phyloP scores from a whole-genome alignment of 164 flowering plant genomes.

The Tinospora cordifolia region DNA sequence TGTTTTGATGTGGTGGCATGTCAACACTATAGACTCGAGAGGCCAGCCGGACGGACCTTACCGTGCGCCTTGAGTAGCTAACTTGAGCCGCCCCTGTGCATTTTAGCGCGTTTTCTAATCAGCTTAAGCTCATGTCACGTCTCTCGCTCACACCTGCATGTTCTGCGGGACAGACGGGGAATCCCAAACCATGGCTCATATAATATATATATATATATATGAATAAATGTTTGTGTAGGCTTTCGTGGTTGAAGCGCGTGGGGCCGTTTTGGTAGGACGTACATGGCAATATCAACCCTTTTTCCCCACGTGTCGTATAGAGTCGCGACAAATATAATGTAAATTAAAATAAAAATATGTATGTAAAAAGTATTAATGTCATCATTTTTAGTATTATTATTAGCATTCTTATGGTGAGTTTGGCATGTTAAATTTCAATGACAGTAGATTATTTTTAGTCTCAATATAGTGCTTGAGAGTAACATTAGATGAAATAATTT shows the following conservation, averaged over 20 bases:
- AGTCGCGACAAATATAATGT: too few species aligned
- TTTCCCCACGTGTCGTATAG: too few species aligned
- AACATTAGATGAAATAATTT: too few species aligned
- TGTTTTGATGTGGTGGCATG: constrained; percentile 19
- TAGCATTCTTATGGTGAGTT: too few species aligned
- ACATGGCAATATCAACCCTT: too few species aligned
- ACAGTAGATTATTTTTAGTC: too few species aligned
- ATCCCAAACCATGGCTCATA: not conserved
- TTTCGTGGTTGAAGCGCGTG: not conserved
- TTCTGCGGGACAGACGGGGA: not conserved
- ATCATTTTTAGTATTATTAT: too few species aligned
- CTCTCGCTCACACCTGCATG: not conserved
- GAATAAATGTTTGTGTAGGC: too few species aligned
- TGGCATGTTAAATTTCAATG: too few species aligned
- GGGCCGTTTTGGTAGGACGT: not conserved
- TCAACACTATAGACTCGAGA: constrained; percentile 3
- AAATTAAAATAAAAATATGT: too few species aligned
- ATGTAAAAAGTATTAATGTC: too few species aligned
- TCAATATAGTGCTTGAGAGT: too few species aligned
- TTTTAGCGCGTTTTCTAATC: not conserved
- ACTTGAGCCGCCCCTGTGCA: constrained; percentile 3
- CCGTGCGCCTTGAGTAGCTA: constrained; percentile 10
- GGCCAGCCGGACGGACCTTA: constrained; percentile 9
- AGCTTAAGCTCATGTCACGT: not conserved
- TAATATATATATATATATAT: not conserved